Evolutionary conservation across 1,284 basidiomycete genomes (phyloP).

Genomic region (Microbotryum saponariae): DNA sequence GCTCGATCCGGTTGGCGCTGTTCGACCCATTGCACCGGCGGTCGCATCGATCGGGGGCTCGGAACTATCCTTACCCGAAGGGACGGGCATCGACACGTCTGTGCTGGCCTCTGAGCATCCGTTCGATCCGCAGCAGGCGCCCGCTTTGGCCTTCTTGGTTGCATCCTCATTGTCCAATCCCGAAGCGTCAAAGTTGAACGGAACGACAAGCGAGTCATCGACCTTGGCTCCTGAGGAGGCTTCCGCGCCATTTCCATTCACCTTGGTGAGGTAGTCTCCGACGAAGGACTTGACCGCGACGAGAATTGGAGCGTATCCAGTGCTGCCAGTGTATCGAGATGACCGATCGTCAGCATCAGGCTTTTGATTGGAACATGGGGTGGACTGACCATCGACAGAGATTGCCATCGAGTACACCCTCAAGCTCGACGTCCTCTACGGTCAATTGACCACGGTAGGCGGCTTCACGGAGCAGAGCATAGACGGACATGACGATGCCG

Average conservation of each 20-base stretch:
- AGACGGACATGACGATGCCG: constrained; percentile 41
- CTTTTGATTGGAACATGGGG: background rate
- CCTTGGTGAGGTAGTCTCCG: constrained; percentile 24
- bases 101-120: constrained; percentile 11
- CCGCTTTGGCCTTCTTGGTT: background rate
- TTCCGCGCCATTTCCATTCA: constrained; percentile 2
- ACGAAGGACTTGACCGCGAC: constrained; percentile 36
- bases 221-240: constrained; percentile 3
- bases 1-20: constrained; percentile 4
- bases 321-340: constrained; percentile 8
- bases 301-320: constrained; percentile 34
- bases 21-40: constrained; percentile 9
- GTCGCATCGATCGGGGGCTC: constrained; percentile 19
- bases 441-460: constrained; percentile 34
- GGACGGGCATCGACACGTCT: constrained; percentile 21
- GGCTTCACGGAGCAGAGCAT: constrained; percentile 39
- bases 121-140: constrained; percentile 1
- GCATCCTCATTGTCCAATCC: constrained; percentile 8
- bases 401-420: constrained; percentile 41
- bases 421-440: constrained; percentile 39
- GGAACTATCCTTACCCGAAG: constrained; percentile 5
- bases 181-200: constrained; percentile 24
- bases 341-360: background rate
- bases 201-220: constrained; percentile 24
- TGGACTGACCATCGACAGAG: constrained; percentile 37